Evolutionary conservation across 2,329 filamentous ascomycete genomes (phyloP), one percentile per base, ranked within the genome.

Genomic region (Claviceps pusilla): DNA sequence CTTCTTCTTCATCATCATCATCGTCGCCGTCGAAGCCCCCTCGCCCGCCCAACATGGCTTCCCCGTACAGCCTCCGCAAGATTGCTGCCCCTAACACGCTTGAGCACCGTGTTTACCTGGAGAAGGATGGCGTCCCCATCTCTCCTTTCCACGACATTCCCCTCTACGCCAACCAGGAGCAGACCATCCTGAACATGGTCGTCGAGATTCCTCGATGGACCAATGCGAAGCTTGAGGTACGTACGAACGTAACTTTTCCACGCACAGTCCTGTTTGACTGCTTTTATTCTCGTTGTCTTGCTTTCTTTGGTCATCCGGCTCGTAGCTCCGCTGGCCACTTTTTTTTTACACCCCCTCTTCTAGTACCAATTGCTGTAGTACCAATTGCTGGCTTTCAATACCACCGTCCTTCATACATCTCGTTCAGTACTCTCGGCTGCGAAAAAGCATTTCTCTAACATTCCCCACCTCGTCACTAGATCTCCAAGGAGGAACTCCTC

Each of bases 181-280:
- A 95, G 80, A 95, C 86, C 64, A 77, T 97, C 71, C 81, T 98
- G 68, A 98, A 98, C 85, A 98, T 98, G 93, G 72, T 98, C 61
- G 93, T 98, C 66, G 93, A 98, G 85, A 96, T 98, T 66, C 93
- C 93, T 67, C 86, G 93, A 77, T 98, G 93, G 93, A 95, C 91
- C 78, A 98, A 98, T 76, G 93, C 87, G 67, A 98, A 98, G 84
- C 87, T 94, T 74, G 93, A 98, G 87, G 91, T 95, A 72, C 63
- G 85, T 48, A 53, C 37, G 53, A 51, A 51, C 12, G 3, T 11
- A 16, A n/a, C 3, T 3, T 4, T 54, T 51, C 55, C 39, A 1
- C n/a, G 19, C 41, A 28, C 42, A 37, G 10, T 33, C 16, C 3
- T 33, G 41, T 42, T 29, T 37, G 12, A 28, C 29, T 14, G 6